A percentile compares a stretch with the other conserved stretches of the same genome.
These are phyloP conservation scores for Dunaliella primolecta DNA, from an alignment of 139 green algal species.

Conservation along the genomic window DNA sequence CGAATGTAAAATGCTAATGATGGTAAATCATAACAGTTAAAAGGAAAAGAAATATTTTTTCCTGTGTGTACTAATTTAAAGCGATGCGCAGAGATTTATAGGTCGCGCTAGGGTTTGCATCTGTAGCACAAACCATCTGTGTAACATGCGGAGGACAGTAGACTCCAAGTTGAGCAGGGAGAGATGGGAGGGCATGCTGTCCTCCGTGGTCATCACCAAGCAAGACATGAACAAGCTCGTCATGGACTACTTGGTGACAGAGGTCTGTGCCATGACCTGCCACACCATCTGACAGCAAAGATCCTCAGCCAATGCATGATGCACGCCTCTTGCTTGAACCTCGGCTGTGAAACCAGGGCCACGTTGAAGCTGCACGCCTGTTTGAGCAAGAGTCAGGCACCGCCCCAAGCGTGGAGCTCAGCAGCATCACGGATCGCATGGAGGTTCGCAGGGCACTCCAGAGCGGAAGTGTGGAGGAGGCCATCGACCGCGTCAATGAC, in stretches of 20 bases:
- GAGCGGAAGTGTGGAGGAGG: constrained; percentile 70
- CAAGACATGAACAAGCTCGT: constrained; percentile 92
- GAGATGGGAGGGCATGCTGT: constrained; percentile 76
- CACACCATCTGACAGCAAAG: too few relatives aligned
- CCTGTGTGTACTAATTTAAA: too few relatives aligned
- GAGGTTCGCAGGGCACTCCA: constrained; percentile 83
- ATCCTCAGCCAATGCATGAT: too few relatives aligned
- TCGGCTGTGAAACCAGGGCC: constrained; percentile 79
- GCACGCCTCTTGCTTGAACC: too few relatives aligned
- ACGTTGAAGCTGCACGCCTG: constrained; percentile 84
- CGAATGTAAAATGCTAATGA: too few relatives aligned
- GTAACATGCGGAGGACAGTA: too few relatives aligned
- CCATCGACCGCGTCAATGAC: constrained; percentile 89
- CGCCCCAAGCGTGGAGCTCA: constrained; percentile 66
- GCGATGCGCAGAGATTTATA: too few relatives aligned
- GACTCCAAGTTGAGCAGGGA: background rate
- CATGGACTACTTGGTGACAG: constrained; percentile 97
- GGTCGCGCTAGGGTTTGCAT: too few relatives aligned
- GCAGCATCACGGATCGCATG: constrained; percentile 85
- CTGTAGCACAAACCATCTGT: too few relatives aligned
- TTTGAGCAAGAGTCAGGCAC: constrained; percentile 87
- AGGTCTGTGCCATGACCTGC: constrained; percentile 59
- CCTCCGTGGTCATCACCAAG: constrained; percentile 64
- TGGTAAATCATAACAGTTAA: too few relatives aligned
- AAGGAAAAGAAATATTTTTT: too few relatives aligned